Evolutionary conservation across 805 yeast species (phyloP).

Genomic region (Cyberlindnera misumaiensis): DNA sequence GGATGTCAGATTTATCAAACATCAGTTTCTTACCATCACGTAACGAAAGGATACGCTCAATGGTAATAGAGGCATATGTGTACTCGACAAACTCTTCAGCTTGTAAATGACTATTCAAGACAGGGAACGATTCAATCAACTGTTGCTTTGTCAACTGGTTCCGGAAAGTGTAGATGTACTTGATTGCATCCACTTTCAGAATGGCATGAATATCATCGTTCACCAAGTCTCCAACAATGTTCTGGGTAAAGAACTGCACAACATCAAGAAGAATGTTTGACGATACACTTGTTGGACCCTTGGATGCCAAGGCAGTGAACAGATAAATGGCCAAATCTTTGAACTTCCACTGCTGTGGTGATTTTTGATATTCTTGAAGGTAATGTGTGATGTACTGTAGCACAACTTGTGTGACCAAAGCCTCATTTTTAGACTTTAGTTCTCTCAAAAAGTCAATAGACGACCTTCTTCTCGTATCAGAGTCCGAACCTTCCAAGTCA

Average conservation of each 20-base stretch:
- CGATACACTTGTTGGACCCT: constrained; percentile 80
- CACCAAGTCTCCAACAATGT: constrained; percentile 80
- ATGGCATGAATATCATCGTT: constrained; percentile 58
- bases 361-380: constrained; percentile 41
- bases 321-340: constrained; percentile 84
- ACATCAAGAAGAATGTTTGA: constrained; percentile 83
- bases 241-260: constrained; percentile 72
- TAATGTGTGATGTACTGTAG: constrained; percentile 65
- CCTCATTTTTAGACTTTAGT: constrained; percentile 71
- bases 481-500: constrained; percentile 92
- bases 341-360: constrained; percentile 62
- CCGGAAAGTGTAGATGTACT: constrained; percentile 82
- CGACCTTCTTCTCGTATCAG: constrained; percentile 86
- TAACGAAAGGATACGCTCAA: constrained; percentile 80
- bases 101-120: constrained; percentile 62
- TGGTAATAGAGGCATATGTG: constrained; percentile 89
- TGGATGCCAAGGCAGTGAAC: constrained; percentile 85
- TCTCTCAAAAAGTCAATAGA: constrained; percentile 91
- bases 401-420: constrained; percentile 65
- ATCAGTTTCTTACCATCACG: constrained; percentile 50
- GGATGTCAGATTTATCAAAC: constrained; percentile 68
- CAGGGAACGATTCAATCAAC: constrained; percentile 69
- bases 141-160: constrained; percentile 89
- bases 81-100: constrained; percentile 73
- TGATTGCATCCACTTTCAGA: constrained; percentile 85